Base-by-base conservation (phyloP, 78 protist genomes). In the Parvularia atlantis region DNA sequence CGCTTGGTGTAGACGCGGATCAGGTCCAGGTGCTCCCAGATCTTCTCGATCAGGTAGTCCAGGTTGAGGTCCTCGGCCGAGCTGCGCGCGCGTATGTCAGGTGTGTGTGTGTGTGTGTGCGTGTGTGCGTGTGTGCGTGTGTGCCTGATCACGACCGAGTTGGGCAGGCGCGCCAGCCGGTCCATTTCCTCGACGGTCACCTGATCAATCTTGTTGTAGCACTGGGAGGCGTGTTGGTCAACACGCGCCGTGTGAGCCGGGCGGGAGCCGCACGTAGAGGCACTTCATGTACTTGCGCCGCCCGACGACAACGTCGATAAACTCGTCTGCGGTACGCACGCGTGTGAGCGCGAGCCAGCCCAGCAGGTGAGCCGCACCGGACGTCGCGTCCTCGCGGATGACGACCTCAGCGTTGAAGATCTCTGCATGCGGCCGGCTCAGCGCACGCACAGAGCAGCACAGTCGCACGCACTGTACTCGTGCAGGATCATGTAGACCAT, bases 291-390 rank as follows among this genome's bases (percentile, higher is more conserved):
- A 97, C 10, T 80, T 76, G 65, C 96, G 77, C 67, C 91, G 92
- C 44, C 98, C 98, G 68, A 87, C 97, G 58, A 95, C 76, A 48
- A 84, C 93, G 40, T 97, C 99, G 61, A 97, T 95, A 64, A 97
- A 84, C 43, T 97, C 95, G 35, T 97, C 99, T 6, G 77, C 84
- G 11, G n/a, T n/a, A n/a, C n/a, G n/a, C n/a, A n/a, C n/a, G n/a
- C n/a, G n/a, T n/a, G n/a, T n/a, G n/a, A n/a, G n/a, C n/a, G n/a
- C n/a, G n/a, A n/a, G n/a, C n/a, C n/a, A n/a, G n/a, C n/a, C n/a
- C n/a, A n/a, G n/a, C n/a, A n/a, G n/a, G n/a, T n/a, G n/a, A n/a
- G 46, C 4, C 46, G 46, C 46, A 41, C 46, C 46, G 9, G 46
- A 9, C 2, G 66, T 24, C 35, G 39, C 43, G 4, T 72, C 77